Base-by-base conservation (phyloP, 306 rosid genomes). In the Quercus mongolica region DNA sequence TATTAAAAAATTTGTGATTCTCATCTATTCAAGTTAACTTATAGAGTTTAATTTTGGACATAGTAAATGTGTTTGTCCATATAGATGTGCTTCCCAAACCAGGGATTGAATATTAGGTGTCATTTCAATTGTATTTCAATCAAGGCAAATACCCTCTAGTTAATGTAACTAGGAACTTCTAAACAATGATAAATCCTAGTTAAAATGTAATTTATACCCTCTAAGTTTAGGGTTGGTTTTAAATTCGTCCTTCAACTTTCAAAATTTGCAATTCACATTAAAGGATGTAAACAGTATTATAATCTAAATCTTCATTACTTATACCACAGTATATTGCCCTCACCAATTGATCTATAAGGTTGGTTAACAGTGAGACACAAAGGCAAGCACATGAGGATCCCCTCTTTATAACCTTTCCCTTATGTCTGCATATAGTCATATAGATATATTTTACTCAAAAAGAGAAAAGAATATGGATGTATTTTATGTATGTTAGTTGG, bases 311-410 rank as follows among this genome's bases (percentile, higher is more conserved):
- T 41, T 41, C 46, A 8, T 2, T 0, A 0, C 46, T 41, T 41
- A 49, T 11, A 12, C 17, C 17, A 49, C 54, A 10, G 17, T 59
- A 59, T 28, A 31, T 28, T 56, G 33, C 54, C 46, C 49, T 77
- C 59, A 54, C 81, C 46, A 41, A 67, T 81, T 75, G 52, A 58
- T 21, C 46, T 20, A 65, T 18, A n/a, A 33, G 74, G 65, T 38
- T 52, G 3, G 33, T 28, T 19, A n/a, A 15, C 54, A 51, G 23
- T 57, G 38, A 52, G 41, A 25, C 55, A 74, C 74, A 80, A 82
- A 76, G 82, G 74, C 68, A 75, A 74, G 67, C 77, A 82, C 85
- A 77, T 74, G 78, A 83, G 85, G 81, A 49, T 79, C 76, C 71
- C 61, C 51, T 76, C 69, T 87, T 77, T 52, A 74, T 71, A 74